Conservation (phyloP, 2,329 filamentous ascomycete genomes). For the Diaporthe citri region DNA sequence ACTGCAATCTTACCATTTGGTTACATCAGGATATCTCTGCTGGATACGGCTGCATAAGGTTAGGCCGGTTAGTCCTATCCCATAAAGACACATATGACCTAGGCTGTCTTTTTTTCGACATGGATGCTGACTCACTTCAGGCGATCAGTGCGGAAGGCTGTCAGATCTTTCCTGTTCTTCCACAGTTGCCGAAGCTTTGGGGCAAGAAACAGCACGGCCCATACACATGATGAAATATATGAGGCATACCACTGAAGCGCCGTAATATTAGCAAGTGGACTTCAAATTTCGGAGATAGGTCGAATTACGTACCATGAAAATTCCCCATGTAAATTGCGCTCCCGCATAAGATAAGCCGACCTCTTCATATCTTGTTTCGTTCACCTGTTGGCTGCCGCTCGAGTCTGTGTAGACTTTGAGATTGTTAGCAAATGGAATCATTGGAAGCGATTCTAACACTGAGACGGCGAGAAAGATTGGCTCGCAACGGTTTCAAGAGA, state of each 20-base stretch:
- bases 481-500: neutral
- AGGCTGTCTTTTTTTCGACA: neutral
- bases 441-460: neutral
- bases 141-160: conserved; percentile 30
- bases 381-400: conserved; percentile 36
- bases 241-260: conserved; percentile 33
- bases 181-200: conserved; percentile 35
- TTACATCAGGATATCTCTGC: conserved; percentile 34
- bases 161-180: conserved; percentile 31
- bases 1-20: conserved; percentile 19
- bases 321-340: conserved; percentile 41
- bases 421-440: neutral
- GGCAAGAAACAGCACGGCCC: conserved; percentile 35
- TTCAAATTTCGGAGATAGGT: neutral
- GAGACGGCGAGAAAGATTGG: neutral
- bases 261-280: neutral
- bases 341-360: conserved; percentile 42
- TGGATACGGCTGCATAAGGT: conserved; percentile 15
- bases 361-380: conserved; percentile 42
- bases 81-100: neutral
- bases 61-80: neutral
- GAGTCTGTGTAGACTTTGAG: conserved; percentile 33
- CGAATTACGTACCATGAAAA: conserved; percentile 39
- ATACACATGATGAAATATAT: conserved; percentile 37
- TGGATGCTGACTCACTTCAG: conserved; percentile 14